Evolutionary conservation across 2,329 filamentous ascomycete species (phyloP), one percentile per base, ranked within the genome.

Genomic region (Penicillium carneum): DNA sequence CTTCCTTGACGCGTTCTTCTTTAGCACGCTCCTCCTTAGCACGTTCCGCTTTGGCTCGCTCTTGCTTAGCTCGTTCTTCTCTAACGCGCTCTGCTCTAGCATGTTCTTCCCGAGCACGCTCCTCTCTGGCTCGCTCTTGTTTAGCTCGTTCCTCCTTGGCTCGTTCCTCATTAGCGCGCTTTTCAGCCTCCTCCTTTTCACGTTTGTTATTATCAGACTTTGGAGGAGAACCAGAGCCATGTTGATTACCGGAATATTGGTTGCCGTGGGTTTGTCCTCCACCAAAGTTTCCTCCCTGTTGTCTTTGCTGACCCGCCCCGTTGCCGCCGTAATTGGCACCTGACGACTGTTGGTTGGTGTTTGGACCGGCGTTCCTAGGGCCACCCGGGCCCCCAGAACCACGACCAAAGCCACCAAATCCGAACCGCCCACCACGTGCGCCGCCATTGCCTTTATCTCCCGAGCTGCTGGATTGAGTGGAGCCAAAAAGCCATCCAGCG

Each of bases 401-500:
- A 39, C 66, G 60, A 47, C 67, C 56, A 20, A 61, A 68, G 23
- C 62, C 71, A 26, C 64, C 68, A 50, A 65, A 65, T 4, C 70
- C 69, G 29, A 69, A 70, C n/a, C 67, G 63, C 10, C 64, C 56
- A 31, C 69, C 69, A 39, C 66, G 63, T 53, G 66, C 63, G 16
- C 74, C 68, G 48, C 74, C 74, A 57, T 74, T 72, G 33, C 72
- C 67, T 57, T 66, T 67, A 33, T 69, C 72, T 31, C 74, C 75
- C 20, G 61, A 61, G 18, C 54, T 46, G 33, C 84, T 82, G 11
- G 75, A 81, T 72, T 89, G 87, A 61, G 84, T 87, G 71, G 88
- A 86, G 16, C 90, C 91, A 68, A 89, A 81, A 2, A 88, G 87
- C 92, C 93, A 97, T 3, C 90, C 91, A 9, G 87, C 88, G 31